A percentile compares a stretch with the other conserved stretches of the same genome.
These are phyloP conservation scores for Alliaria petiolata DNA, from an alignment of 345 rosid species.

Conservation along the genomic window DNA sequence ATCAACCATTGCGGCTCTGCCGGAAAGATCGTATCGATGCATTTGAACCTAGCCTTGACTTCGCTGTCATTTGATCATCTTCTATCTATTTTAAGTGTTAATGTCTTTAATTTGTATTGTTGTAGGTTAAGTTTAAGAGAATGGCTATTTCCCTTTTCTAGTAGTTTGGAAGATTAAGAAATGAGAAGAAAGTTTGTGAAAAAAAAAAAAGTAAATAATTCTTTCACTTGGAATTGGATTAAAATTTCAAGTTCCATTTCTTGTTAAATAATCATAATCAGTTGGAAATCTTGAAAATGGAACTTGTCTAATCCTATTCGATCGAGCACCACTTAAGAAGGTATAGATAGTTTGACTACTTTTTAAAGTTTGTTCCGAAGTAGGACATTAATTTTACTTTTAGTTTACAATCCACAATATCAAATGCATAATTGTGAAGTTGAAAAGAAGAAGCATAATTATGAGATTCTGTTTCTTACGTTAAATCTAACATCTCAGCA, in stretches of 20 bases:
- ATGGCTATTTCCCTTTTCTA: too few species aligned
- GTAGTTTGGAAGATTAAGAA: too few species aligned
- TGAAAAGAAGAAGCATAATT: background rate
- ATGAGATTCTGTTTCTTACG: constrained; percentile 1
- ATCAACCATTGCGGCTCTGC: too few species aligned
- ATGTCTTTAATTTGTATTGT: too few species aligned
- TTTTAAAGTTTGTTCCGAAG: background rate
- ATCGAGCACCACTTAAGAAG: background rate
- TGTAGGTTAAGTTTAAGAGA: too few species aligned
- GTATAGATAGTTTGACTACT: background rate
- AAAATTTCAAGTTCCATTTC: background rate
- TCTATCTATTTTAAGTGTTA: too few species aligned
- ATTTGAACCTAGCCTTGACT: too few species aligned
- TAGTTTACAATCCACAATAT: background rate
- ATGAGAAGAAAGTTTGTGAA: too few species aligned
- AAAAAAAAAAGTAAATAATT: background rate
- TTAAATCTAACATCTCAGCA: background rate
- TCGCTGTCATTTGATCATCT: too few species aligned
- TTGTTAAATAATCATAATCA: background rate
- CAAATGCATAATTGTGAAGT: background rate
- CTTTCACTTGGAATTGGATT: background rate
- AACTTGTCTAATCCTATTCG: background rate
- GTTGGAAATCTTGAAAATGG: background rate
- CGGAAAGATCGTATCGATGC: too few species aligned
- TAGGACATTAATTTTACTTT: background rate